phyloP scores from a whole-genome alignment of 1,139 yeast species.

The Casaregolazyma lundiana region DNA sequence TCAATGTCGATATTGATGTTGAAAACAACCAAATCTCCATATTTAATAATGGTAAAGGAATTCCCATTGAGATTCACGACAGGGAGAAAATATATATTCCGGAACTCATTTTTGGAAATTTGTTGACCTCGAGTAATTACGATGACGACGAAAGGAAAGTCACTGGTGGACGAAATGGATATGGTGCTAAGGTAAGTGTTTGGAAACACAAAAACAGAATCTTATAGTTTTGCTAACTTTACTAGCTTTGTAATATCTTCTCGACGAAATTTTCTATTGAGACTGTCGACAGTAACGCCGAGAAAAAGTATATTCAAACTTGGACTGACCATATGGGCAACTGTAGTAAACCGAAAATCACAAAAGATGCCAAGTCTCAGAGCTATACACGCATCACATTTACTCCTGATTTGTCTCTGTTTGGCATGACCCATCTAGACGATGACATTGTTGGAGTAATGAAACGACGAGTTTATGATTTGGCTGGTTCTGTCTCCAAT shows the following conservation, averaged over 20 bases:
- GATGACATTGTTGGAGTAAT: constrained; percentile 78
- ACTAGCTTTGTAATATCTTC: constrained; percentile 72
- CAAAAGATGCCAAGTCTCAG: constrained; percentile 50
- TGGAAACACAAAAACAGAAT: constrained; percentile 16
- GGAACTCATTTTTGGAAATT: constrained; percentile 91
- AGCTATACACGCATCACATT: constrained; percentile 88
- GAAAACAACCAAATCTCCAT: constrained; percentile 75
- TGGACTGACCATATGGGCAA: constrained; percentile 87
- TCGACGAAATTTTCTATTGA: constrained; percentile 84
- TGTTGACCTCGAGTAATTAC: constrained; percentile 91
- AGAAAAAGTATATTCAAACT: constrained; percentile 64
- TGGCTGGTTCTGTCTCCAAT: constrained; percentile 92
- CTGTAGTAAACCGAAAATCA: constrained; percentile 72
- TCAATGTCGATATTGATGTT: constrained; percentile 73
- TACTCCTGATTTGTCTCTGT: constrained; percentile 80
- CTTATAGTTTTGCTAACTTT: neutral
- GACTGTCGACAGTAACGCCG: constrained; percentile 73
- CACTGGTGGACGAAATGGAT: constrained; percentile 98
- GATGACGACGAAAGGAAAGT: constrained; percentile 95
- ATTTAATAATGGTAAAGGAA: constrained; percentile 91
- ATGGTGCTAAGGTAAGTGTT: constrained; percentile 72
- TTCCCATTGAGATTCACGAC: constrained; percentile 88
- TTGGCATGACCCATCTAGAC: constrained; percentile 79
- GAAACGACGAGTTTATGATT: constrained; percentile 90
- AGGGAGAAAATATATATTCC: constrained; percentile 94